These are phyloP conservation scores for Rutidosis leptorrhynchoides DNA, from an alignment of 129 eudicot genomes.

Conservation along the genomic window DNA sequence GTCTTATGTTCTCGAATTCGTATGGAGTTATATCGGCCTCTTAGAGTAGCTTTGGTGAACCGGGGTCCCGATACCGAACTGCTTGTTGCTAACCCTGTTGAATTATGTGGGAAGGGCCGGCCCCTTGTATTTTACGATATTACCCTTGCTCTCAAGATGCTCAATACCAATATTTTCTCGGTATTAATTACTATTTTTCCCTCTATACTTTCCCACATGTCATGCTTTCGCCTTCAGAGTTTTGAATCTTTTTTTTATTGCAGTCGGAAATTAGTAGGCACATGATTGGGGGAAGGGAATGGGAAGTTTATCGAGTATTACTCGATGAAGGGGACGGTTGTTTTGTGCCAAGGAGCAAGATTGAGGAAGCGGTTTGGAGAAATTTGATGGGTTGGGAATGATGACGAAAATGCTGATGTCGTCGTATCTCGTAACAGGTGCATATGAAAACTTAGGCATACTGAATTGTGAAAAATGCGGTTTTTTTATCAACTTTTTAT, in stretches of 20 bases:
- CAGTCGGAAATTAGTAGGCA: slow-evolving; percentile 89
- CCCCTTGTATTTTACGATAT: slow-evolving; percentile 84
- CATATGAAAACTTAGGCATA: slow-evolving; percentile 10
- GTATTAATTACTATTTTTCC: slow-evolving; percentile 39
- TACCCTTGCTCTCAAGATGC: slow-evolving; percentile 88
- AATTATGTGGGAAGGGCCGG: slow-evolving; percentile 87
- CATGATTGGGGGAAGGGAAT: slow-evolving; percentile 69
- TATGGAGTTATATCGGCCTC: slow-evolving; percentile 67
- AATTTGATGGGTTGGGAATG: slow-evolving; percentile 74
- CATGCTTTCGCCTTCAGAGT: neutral
- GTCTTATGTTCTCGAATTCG: slow-evolving; percentile 55
- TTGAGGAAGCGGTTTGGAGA: slow-evolving; percentile 84
- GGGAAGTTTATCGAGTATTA: slow-evolving; percentile 87
- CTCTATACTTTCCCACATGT: neutral
- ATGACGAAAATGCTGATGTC: slow-evolving; percentile 16
- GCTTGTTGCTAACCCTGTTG: slow-evolving; percentile 88
- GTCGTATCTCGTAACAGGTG: neutral
- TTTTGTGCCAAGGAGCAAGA: slow-evolving; percentile 47
- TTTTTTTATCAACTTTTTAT: neutral
- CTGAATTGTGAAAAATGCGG: slow-evolving; percentile 14
- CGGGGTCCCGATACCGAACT: slow-evolving; percentile 95
- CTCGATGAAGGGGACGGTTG: slow-evolving; percentile 70
- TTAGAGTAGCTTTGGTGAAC: slow-evolving; percentile 66
- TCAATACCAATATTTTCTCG: slow-evolving; percentile 66
- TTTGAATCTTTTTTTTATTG: neutral